Percentiles rank a stretch among this genome's conserved stretches.
These are phyloP conservation scores for Talaromyces atroroseus DNA, from an alignment of 2,329 filamentous ascomycete species.

Conservation along the genomic window DNA sequence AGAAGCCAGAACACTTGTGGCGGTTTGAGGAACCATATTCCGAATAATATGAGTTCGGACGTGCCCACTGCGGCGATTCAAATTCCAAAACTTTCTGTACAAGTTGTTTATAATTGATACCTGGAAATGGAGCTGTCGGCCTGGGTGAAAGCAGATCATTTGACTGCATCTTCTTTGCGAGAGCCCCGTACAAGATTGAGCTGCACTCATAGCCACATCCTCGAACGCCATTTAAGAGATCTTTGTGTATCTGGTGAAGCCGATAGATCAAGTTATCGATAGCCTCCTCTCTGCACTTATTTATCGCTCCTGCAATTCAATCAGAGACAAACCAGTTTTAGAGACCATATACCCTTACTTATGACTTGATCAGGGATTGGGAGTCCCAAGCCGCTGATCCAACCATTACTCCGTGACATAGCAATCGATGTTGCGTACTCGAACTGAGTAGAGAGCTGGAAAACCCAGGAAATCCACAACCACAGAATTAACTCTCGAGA, in stretches of 20 bases:
- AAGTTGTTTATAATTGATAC: not conserved
- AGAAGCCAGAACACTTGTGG: too few species aligned
- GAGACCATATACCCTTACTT: not conserved
- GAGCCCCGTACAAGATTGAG: conserved; percentile 10
- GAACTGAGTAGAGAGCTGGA: not conserved
- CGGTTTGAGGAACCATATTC: too few species aligned
- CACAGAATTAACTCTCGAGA: conserved; percentile 3
- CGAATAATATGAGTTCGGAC: too few species aligned
- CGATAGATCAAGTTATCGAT: not conserved
- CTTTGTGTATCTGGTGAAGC: not conserved
- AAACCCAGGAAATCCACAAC: conserved; percentile 28
- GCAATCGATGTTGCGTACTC: not conserved
- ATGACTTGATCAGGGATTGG: conserved; percentile 6
- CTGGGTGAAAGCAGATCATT: conserved; percentile 2
- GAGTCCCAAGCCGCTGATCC: conserved; percentile 3
- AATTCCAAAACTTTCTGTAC: not conserved
- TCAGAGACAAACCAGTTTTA: not conserved
- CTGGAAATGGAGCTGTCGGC: not conserved
- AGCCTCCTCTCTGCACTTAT: not conserved
- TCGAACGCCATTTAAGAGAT: not conserved
- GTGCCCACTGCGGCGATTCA: too few species aligned
- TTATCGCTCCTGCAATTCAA: not conserved
- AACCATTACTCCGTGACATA: not conserved
- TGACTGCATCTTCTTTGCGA: conserved; percentile 9
- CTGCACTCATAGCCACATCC: conserved; percentile 9